Evolutionary conservation across 768 basidiomycete genomes (phyloP), one percentile per base, ranked within the genome.

Genomic region (Lepiota venenata): DNA sequence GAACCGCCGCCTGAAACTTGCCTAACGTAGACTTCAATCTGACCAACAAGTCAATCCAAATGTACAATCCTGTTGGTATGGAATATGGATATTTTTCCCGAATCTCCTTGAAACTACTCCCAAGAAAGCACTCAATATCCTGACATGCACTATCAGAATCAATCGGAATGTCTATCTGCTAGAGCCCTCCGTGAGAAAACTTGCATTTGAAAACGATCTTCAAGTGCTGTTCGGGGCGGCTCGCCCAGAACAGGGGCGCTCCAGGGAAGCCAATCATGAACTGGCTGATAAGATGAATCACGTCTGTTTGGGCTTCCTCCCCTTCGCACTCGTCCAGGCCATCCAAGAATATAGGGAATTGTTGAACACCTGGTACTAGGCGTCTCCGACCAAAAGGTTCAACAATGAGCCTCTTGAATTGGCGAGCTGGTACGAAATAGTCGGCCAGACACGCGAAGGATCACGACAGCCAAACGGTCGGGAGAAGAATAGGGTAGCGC

Each of bases 381-480:
- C n/a, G n/a, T n/a, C n/a, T n/a, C n/a, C n/a, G n/a, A n/a, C n/a
- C n/a, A n/a, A n/a, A n/a, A n/a, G n/a, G n/a, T n/a, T n/a, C n/a
- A n/a, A n/a, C n/a, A n/a, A n/a, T n/a, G n/a, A n/a, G n/a, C n/a
- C n/a, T n/a, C n/a, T n/a, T n/a, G n/a, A n/a, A n/a, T n/a, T n/a
- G n/a, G n/a, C n/a, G n/a, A 55, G 29, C n/a, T 55, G 54, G 25
- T 41, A 55, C 7, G 54, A 46, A 18, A 55, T 39, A 27, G 54
- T 47, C 12, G 22, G 21, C n/a, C 40, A 29, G 18, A 55, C 7
- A n/a, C 37, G 46, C 3, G 21, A 11, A 2, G 46, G 39, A 14
- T 48, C 20, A 7, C 22, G 41, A 16, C 54, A 38, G 3, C 40
- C 20, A 25, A 41, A 41, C 8, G 49, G 49, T 7, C 49, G 12